Percentiles rank a stretch among this genome's conserved stretches.
These are phyloP conservation scores for Elsinoe batatas DNA, from an alignment of 2,329 filamentous ascomycete genomes.

Conservation along the genomic window DNA sequence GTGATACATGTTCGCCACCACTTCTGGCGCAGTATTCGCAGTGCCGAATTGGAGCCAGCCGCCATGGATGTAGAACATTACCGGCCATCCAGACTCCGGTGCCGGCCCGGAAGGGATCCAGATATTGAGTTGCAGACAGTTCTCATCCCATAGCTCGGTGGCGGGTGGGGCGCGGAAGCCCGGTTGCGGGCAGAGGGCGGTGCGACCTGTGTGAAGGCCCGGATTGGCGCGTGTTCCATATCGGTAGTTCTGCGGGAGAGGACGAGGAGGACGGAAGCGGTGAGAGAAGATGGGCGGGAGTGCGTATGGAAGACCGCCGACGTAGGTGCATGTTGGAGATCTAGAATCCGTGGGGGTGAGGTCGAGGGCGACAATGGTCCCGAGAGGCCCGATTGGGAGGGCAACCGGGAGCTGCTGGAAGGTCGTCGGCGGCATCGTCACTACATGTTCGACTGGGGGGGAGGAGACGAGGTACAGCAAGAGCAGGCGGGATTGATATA, in stretches of 20 bases:
- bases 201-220: conserved; percentile 34
- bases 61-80: conserved; percentile 48
- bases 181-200: conserved; percentile 44
- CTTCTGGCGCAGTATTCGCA: conserved; percentile 35
- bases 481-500: neutral
- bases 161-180: conserved; percentile 18
- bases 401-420: conserved; percentile 23
- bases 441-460: neutral
- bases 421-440: conserved; percentile 6
- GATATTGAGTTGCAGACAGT: conserved; percentile 48
- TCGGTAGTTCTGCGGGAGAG: conserved; percentile 38
- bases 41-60: conserved; percentile 49
- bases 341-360: conserved; percentile 26
- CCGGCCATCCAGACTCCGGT: conserved; percentile 44
- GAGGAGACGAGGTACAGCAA: neutral
- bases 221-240: conserved; percentile 43
- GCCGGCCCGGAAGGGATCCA: conserved; percentile 42
- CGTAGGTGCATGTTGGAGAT: conserved; percentile 38
- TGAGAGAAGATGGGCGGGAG: conserved; percentile 39
- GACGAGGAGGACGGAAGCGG: conserved; percentile 41
- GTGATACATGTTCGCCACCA: conserved; percentile 37
- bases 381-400: conserved; percentile 34
- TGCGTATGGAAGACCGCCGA: conserved; percentile 48
- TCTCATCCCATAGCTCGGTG: conserved; percentile 36
- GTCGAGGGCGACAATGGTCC: conserved; percentile 42